Evolutionary conservation across 1,284 basidiomycete species (phyloP), one percentile per base, ranked within the genome.

Genomic region (Fistulinella cinereoalba): DNA sequence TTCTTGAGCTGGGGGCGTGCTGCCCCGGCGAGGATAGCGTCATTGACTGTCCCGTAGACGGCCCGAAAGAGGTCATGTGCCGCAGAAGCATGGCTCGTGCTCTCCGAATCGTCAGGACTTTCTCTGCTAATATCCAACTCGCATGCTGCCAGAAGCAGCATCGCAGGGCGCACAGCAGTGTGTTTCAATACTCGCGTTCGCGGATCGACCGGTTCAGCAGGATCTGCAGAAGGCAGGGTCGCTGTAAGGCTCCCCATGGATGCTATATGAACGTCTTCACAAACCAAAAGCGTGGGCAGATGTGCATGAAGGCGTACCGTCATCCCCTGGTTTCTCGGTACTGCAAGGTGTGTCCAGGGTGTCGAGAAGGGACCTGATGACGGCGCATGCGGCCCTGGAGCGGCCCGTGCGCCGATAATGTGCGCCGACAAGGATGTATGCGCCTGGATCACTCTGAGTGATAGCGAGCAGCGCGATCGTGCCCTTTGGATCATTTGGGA

Each of bases 331-430:
- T 44, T 66, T 61, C 28, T 52, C 50, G 29, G 33, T 12, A 28
- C 31, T 23, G 28, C 46, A 41, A 2, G 25, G 28, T 18, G 3
- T 34, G 27, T 52, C 46, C 23, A 61, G 28, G 24, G 6, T 52
- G n/a, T 53, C 47, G 13, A 64, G 52, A 10, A 64, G 42, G 7
- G 61, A 61, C 50, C 52, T 56, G 32, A 64, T 58, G 6, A 64
- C 54, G 32, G 56, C 40, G 37, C 64, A 46, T 12, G 62, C 62
- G 42, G 62, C 62, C 44, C 51, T 54, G 44, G 62, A 46, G 22
- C 65, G 65, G 41, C 58, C 64, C 41, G 62, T 64, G 36, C 65
- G 62, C 46, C 62, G 59, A 51, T 64, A 64, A 50, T 65, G 65
- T 27, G 65, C 62, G 13, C 55, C 52, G 24, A 66, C 48, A 27